phyloP scores from a whole-genome alignment of 2,329 filamentous ascomycete species.

The Helminthosporium solani region DNA sequence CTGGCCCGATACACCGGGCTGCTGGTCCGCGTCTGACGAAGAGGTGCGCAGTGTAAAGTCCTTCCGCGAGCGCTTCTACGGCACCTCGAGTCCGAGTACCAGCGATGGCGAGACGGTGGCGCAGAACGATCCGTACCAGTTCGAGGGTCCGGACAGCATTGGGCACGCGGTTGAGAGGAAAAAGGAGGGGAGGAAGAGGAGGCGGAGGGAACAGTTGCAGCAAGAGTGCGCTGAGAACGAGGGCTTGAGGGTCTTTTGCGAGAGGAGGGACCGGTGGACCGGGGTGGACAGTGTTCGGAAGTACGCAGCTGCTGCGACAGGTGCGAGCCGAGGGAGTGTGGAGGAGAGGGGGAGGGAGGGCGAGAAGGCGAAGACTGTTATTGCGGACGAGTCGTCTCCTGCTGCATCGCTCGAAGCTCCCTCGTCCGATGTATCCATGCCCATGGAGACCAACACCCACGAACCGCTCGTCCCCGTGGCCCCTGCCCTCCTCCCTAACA shows the following conservation, averaged over 20 bases:
- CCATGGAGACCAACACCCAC: slow-evolving; percentile 1
- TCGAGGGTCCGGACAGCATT: slow-evolving; percentile 49
- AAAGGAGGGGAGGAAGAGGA: slow-evolving; percentile 36
- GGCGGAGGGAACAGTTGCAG: slow-evolving; percentile 40
- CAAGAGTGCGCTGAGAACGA: slow-evolving; percentile 67
- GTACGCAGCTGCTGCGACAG: slow-evolving; percentile 15
- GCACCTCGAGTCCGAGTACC: slow-evolving; percentile 30
- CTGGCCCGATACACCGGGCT: slow-evolving; percentile 38
- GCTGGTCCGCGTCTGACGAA: slow-evolving; percentile 38
- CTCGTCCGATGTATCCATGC: slow-evolving; percentile 39
- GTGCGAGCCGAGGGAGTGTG: not conserved
- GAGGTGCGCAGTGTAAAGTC: slow-evolving; percentile 32
- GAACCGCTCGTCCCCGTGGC: slow-evolving; percentile 68
- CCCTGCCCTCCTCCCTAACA: slow-evolving; percentile 68
- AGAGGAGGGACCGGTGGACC: slow-evolving; percentile 81
- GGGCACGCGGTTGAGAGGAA: slow-evolving; percentile 39
- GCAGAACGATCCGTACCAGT: slow-evolving; percentile 38
- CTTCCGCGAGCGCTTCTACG: slow-evolving; percentile 49
- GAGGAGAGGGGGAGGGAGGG: not conserved
- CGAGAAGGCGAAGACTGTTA: too few species aligned
- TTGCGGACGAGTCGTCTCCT: not conserved
- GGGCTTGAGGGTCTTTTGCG: slow-evolving; percentile 76
- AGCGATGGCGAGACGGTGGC: slow-evolving; percentile 9
- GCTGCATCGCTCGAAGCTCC: slow-evolving; percentile 27
- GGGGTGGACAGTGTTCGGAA: slow-evolving; percentile 60